A percentile compares a stretch with the other conserved stretches of the same genome.
Conservation (phyloP, 2,329 filamentous ascomycete species). For the Monascus ruber region DNA sequence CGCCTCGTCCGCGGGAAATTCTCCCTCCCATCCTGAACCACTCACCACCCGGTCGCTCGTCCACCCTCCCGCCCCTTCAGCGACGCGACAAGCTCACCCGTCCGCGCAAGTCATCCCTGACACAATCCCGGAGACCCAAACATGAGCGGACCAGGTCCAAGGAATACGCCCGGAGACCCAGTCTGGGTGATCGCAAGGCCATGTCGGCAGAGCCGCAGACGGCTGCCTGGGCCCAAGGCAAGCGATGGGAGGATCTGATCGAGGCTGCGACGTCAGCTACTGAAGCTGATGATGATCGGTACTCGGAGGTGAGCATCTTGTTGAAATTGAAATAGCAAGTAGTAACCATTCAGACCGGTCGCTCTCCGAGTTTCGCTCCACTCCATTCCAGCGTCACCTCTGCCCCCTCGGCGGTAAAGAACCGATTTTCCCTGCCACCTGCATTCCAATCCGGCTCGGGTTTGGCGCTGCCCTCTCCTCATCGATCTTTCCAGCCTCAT, state of each 20-base stretch:
- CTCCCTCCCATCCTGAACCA: constrained; percentile 68
- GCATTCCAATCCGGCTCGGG: constrained; percentile 40
- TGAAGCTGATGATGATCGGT: constrained; percentile 73
- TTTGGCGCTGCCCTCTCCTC: constrained; percentile 27
- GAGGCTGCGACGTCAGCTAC: constrained; percentile 88
- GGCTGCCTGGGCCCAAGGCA: constrained; percentile 61
- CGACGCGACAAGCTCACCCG: constrained; percentile 59
- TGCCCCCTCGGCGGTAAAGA: constrained; percentile 31
- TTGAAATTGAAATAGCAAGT: constrained; percentile 2
- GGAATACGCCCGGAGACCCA: constrained; percentile 60
- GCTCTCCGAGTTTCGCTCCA: constrained; percentile 29
- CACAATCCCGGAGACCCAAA: constrained; percentile 63
- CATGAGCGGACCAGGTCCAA: constrained; percentile 75
- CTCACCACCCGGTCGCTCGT: constrained; percentile 77
- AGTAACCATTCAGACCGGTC: constrained; percentile 19
- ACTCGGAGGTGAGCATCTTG: constrained; percentile 72
- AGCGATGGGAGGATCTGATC: constrained; percentile 92
- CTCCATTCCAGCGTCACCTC: constrained; percentile 28
- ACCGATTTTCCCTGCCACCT: constrained; percentile 52
- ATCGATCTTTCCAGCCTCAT: constrained; percentile 34
- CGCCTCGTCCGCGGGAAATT: constrained; percentile 56
- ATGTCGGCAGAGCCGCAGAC: constrained; percentile 74
- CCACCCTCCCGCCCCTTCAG: constrained; percentile 75
- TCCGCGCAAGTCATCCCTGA: constrained; percentile 75
- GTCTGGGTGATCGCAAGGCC: constrained; percentile 68